Conservation (phyloP, 1,139 yeast genomes). For the Debaryomyces fabryi region DNA sequence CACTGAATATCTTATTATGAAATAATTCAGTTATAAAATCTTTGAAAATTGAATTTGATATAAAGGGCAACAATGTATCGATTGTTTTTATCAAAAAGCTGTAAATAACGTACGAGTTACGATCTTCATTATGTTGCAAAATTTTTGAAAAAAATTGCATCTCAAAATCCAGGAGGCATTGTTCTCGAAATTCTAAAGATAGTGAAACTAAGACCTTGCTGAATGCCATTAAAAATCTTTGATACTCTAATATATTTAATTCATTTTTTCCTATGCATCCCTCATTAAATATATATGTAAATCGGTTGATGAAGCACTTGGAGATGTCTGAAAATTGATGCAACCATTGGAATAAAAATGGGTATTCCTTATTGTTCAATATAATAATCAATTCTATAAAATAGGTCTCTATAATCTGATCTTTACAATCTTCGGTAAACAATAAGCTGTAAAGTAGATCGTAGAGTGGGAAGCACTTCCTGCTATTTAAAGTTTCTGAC, state of each 20-base stretch:
- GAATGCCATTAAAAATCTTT: conserved; percentile 5
- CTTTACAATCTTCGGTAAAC: conserved; percentile 10
- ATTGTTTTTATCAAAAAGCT: conserved; percentile 1
- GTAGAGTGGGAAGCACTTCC: conserved; percentile 11
- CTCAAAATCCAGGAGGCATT: neutral
- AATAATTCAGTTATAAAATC: neutral
- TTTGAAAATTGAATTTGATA: neutral
- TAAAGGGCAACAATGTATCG: neutral
- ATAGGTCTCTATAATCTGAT: neutral
- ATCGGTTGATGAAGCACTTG: conserved; percentile 9
- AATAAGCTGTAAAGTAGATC: conserved; percentile 11
- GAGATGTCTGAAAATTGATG: conserved; percentile 9
- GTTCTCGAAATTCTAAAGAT: neutral
- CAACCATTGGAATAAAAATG: conserved; percentile 10
- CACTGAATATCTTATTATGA: neutral
- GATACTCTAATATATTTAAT: neutral
- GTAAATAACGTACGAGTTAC: neutral
- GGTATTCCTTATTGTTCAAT: conserved; percentile 3
- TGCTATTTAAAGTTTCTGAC: neutral
- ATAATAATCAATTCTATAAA: conserved; percentile 4
- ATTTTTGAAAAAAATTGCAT: neutral
- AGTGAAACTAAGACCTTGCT: neutral
- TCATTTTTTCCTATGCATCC: conserved; percentile 1
- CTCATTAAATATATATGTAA: conserved; percentile 8
- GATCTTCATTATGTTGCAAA: neutral